Conservation (phyloP, 2,329 filamentous ascomycete species). For the Fusarium chlamydosporum region DNA sequence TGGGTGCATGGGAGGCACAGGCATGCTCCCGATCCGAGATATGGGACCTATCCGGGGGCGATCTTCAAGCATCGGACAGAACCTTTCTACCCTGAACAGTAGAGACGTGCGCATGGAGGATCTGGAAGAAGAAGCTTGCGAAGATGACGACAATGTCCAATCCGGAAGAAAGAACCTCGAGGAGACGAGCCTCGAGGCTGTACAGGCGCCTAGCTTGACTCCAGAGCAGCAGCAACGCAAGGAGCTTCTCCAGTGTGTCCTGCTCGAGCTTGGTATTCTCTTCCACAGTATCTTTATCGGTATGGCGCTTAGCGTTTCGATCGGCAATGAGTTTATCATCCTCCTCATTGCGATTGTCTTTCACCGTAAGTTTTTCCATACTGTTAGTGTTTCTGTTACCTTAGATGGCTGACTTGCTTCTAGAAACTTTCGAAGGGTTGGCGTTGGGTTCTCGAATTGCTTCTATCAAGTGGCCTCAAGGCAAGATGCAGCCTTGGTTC, state of each 20-base stretch:
- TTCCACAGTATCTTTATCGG: constrained; percentile 80
- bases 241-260: constrained; percentile 80
- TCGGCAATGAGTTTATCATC: constrained; percentile 82
- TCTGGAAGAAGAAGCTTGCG: constrained; percentile 31
- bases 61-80: constrained; percentile 54
- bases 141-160: constrained; percentile 33
- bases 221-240: constrained; percentile 72
- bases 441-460: constrained; percentile 76
- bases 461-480: constrained; percentile 61
- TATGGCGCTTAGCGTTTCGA: constrained; percentile 84
- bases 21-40: constrained; percentile 52
- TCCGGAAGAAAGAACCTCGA: constrained; percentile 42
- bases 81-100: constrained; percentile 52
- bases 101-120: constrained; percentile 37
- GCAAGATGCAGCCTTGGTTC: constrained; percentile 65
- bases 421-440: constrained; percentile 68
- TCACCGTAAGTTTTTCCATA: constrained; percentile 65
- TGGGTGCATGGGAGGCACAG: constrained; percentile 48
- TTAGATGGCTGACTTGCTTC: constrained; percentile 15
- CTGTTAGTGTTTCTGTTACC: rapidly evolving
- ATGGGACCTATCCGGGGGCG: constrained; percentile 55
- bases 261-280: constrained; percentile 81
- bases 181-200: constrained; percentile 47
- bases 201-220: constrained; percentile 50
- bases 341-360: constrained; percentile 84